Evolutionary conservation across 148 eudicot species (phyloP), one percentile per base, ranked within the genome.

Genomic region (Limonium bicolor): DNA sequence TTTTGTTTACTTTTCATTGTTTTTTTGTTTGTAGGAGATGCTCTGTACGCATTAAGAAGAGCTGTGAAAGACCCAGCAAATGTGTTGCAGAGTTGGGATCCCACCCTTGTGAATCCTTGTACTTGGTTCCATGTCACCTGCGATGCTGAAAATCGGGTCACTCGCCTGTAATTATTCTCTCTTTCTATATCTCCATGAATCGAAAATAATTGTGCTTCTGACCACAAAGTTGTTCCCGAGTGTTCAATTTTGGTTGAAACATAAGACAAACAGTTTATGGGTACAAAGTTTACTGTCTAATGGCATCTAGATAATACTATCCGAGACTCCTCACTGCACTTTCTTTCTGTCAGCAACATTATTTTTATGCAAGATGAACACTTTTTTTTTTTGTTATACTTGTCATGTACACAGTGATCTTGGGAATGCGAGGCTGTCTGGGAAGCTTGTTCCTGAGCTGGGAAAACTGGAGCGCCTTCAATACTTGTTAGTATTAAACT

Each of bases 41-140:
- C 90, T 33, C 63, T 80, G 9, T 69, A 64, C 67, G 86, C 82
- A 5, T 36, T 80, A 46, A 80, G 82, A 51, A 80, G 65, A n/a
- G 52, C 55, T 5, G 74, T 80, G 44, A 46, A 39, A 20, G 86
- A 77, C 58, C 85, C 82, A 4, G 61, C 49, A 29, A 71, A 77
- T 56, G 79, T 84, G 7, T 27, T 80, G 37, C 86, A 77, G 58
- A 77, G 90, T 23, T 85, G 95, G 95, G 95, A 85, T 71, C 90
- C 95, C 3, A 85, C 95, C n/a, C 63, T 80, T 48, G 95, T 80
- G 22, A 73, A 85, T 64, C 95, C 95, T 24, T 85, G 90, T 57
- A 85, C 95, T 34, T 85, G 95, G 95, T 85, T 85, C 48, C 95
- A 80, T 56, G 90, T 85, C 43, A 80, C 95, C 26, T 84, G 95